phyloP scores from a whole-genome alignment of 1,284 basidiomycete species.

The Puccinia coronata region DNA sequence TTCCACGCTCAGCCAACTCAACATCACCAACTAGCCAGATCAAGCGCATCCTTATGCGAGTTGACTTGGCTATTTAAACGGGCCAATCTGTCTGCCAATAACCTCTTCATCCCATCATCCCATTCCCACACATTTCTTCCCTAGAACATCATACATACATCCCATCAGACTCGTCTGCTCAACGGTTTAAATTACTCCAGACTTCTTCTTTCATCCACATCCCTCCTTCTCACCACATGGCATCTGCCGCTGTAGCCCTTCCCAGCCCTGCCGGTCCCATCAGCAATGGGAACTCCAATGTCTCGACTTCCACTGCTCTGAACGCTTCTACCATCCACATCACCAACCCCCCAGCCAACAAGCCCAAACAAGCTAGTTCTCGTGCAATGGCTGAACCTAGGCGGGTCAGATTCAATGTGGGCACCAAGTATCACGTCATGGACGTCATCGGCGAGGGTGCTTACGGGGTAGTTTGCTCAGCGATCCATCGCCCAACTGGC shows the following conservation, averaged over 20 bases:
- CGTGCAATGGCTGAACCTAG: conserved; percentile 51
- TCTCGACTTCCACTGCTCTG: neutral
- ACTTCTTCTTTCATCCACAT: neutral
- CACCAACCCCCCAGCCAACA: conserved; percentile 1
- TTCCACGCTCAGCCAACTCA: too few species aligned
- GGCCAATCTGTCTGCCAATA: neutral
- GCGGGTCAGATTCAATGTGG: conserved; percentile 53
- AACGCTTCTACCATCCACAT: conserved; percentile 14
- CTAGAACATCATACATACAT: neutral
- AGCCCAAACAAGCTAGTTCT: conserved; percentile 13
- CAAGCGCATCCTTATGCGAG: too few species aligned
- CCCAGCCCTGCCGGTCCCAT: conserved; percentile 18
- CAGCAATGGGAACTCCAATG: neutral
- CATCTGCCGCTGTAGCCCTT: conserved; percentile 35
- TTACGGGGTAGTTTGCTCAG: conserved; percentile 61
- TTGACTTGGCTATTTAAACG: too few species aligned
- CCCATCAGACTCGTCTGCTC: neutral
- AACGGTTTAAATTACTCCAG: neutral
- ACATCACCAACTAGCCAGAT: too few species aligned
- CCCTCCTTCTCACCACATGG: neutral
- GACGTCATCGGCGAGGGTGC: conserved; percentile 62
- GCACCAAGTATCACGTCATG: conserved; percentile 56
- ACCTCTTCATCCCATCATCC: neutral
- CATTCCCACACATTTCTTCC: neutral
- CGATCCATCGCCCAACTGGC: conserved; percentile 58